Base-by-base conservation (phyloP, 805 yeast species). In the Scheffersomyces coipomensis region DNA sequence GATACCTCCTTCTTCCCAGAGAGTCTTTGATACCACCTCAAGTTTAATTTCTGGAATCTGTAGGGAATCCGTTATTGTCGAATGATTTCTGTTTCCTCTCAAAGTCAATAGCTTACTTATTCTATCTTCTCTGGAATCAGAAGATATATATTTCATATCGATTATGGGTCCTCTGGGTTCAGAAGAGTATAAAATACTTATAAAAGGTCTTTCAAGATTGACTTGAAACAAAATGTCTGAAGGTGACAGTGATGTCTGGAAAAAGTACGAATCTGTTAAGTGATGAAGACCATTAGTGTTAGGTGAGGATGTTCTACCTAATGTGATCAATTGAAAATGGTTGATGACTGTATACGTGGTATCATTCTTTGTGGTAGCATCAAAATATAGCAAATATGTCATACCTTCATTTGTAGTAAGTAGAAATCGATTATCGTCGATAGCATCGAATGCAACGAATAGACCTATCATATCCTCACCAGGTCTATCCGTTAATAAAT, bases 291-390 rank as follows among this genome's bases (percentile, higher is more conserved):
- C 41, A 3, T 53, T 42, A 8, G 45, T 5, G 11, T 10, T 39
- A 3, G 72, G 64, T 1, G 64, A 47, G 1, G 72, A 62, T 7
- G 66, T 48, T 18, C 44, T 44, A 6, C 66, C 69, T 36, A 67
- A 43, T 5, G 39, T 44, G 3, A 62, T 42, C 9, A 62, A 42
- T 6, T 49, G 46, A 4, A 65, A 43, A 3, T 45, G 41, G 2
- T 36, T 41, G 12, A 53, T 42, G 5, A 40, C 29, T n/a, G 39
- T 23, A 11, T 18, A 12, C 3, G 19, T 29, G 2, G 35, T 15
- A 18, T 11, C n/a, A 5, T 5, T 27, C 18, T n/a, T 13, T n/a
- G 19, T 21, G 9, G 17, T 15, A 3, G 42, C 25, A 27, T 51
- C 48, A 3, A 61, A 35, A 36, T 51, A 49, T 1, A 66, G 27